Percentiles rank a stretch among this genome's conserved stretches.
Evolutionary conservation across 768 basidiomycete species (phyloP).

Genomic region (Suillus hirtellus): DNA sequence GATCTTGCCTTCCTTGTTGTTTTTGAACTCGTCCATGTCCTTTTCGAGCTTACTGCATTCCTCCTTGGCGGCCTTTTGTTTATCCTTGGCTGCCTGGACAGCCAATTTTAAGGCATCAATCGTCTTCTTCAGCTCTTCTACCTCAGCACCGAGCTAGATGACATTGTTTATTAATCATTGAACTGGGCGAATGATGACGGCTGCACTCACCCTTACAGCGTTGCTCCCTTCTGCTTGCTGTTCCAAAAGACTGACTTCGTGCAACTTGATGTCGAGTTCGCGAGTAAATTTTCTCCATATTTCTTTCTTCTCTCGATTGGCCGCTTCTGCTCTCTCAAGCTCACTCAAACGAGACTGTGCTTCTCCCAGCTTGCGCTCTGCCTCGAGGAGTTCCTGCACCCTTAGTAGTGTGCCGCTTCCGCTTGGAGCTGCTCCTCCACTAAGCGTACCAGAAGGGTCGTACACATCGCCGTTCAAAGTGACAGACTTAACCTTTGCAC

Average conservation of each 20-base stretch:
- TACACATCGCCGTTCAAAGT: conserved; percentile 96
- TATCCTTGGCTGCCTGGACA: conserved; percentile 66
- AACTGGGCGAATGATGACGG: not conserved
- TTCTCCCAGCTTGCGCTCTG: conserved; percentile 58
- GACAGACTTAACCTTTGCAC: conserved; percentile 70
- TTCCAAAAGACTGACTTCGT: conserved; percentile 79
- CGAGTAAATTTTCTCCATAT: conserved; percentile 59
- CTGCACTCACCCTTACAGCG: conserved; percentile 71
- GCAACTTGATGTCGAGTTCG: conserved; percentile 87
- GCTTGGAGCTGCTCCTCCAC: conserved; percentile 85
- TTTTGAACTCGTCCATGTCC: conserved; percentile 98
- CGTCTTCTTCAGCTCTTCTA: conserved; percentile 66
- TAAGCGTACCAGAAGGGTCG: conserved; percentile 92
- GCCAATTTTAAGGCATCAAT: conserved; percentile 60
- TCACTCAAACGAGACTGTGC: conserved; percentile 48
- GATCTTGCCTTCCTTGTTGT: conserved; percentile 97
- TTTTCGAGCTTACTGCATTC: conserved; percentile 89
- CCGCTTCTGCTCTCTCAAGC: conserved; percentile 57
- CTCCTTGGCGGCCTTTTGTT: conserved; percentile 71
- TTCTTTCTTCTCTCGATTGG: conserved; percentile 52
- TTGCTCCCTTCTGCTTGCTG: conserved; percentile 89
- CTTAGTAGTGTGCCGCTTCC: conserved; percentile 73
- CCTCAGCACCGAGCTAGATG: conserved; percentile 73
- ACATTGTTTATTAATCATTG: not conserved
- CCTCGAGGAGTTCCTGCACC: conserved; percentile 78